Base-by-base conservation (phyloP, 768 basidiomycete genomes). In the Gymnopilus dilepis region DNA sequence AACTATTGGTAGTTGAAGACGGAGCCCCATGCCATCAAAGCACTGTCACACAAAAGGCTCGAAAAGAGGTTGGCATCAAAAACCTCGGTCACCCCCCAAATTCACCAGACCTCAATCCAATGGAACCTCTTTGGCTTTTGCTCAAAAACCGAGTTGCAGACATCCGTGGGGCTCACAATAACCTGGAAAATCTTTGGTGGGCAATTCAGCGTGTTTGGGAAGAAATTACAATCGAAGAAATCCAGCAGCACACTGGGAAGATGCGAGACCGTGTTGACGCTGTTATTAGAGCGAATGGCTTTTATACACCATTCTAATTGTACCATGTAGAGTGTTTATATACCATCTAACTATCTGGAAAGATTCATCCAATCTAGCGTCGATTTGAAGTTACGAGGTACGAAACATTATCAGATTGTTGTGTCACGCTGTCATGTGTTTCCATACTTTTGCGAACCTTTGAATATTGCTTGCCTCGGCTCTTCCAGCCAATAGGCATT, bases 281-380 rank as follows among this genome's bases (percentile, higher is more conserved):
- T 41, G 40, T 41, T 41, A 41, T 41, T 41, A 41, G 15, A 41
- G 40, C 33, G 12, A 34, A 34, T 34, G 33, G 33, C 33, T 34
- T 6, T 34, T 34, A 34, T 34, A 34, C 55, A 17, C 37, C 42
- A 42, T 65, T 65, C 13, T 60, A 56, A 12, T 48, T 38, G 11
- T 56, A 59, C 11, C 52, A 60, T 22, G 61, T 47, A 5, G 61
- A 58, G 21, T 62, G 41, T 34, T 12, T 34, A 34, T 34, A 67
- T 69, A 50, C 74, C 74, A 2, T 57, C 61, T 41, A 74, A 40
- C 53, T 76, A 72, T 13, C 70, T 51, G 1, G 69, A 69, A 11
- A 65, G 66, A 51, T 70, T 70, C 9, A 74, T 63, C 33, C 33
- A 34, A 6, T 6, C 33, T 34, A 12, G 33, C 33, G 12, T 34